Conservation (phyloP, 352 stramenopile genomes). For the Phytophthora cactorum region DNA sequence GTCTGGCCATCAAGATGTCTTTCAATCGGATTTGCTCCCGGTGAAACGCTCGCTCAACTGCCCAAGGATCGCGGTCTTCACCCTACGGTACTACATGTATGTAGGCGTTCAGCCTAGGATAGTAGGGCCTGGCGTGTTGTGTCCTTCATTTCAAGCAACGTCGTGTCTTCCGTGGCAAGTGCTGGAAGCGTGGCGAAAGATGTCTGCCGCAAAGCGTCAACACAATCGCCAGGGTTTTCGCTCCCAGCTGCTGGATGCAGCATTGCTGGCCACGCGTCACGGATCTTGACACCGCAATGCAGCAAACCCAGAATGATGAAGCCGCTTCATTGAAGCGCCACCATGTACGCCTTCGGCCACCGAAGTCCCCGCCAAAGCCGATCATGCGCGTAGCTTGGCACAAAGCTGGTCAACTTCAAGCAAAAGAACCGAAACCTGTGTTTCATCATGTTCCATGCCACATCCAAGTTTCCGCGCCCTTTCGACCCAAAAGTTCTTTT, state of each 20-base stretch:
- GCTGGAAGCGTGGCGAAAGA: background rate
- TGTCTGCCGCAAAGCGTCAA: background rate
- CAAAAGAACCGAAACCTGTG: constrained; percentile 1
- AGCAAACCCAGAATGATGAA: background rate
- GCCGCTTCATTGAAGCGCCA: no score
- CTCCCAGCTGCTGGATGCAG: background rate
- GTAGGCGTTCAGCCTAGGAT: no score
- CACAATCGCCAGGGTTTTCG: constrained; percentile 1
- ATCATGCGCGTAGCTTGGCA: constrained; percentile 17
- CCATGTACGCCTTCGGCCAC: no score
- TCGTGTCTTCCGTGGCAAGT: background rate
- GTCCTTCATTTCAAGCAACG: background rate
- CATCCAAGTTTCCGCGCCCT: constrained; percentile 2
- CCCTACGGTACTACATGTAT: background rate
- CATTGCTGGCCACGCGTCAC: background rate
- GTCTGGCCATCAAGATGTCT: constrained; percentile 5
- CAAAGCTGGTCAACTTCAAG: constrained; percentile 25
- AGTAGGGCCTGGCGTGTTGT: background rate
- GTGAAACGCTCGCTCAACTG: constrained; percentile 12
- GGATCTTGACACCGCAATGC: background rate
- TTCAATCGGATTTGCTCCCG: constrained; percentile 21
- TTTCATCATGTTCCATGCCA: constrained; percentile 9
- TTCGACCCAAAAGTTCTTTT: constrained; percentile 23
- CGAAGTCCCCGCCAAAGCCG: background rate
- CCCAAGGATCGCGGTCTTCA: constrained; percentile 16